Evolutionary conservation across 768 basidiomycete genomes (phyloP).

Genomic region (Psilocybe cyanescens): DNA sequence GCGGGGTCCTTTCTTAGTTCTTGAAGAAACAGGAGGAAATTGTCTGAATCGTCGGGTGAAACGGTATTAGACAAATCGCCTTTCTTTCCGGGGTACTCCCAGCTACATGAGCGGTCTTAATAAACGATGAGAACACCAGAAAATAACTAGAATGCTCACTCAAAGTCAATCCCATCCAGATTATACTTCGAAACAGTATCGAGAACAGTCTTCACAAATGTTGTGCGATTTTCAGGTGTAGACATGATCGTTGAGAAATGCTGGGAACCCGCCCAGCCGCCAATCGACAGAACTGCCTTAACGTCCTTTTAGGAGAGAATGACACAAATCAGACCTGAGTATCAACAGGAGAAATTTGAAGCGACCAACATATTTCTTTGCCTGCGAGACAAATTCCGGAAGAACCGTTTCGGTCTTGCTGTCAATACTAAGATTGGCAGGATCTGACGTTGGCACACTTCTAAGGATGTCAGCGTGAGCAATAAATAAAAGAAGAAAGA

Average conservation of each 20-base stretch:
- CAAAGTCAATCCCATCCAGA: conserved; percentile 61
- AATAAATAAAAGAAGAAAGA: not conserved
- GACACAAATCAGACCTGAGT: not conserved
- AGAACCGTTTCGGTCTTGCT: conserved; percentile 46
- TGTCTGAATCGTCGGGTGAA: conserved; percentile 61
- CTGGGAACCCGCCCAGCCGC: conserved; percentile 68
- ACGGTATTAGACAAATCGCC: conserved; percentile 72
- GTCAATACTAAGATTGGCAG: conserved; percentile 32
- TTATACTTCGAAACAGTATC: conserved; percentile 48
- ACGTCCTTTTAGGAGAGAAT: conserved; percentile 44
- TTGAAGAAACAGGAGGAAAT: conserved; percentile 78
- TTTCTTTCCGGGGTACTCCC: conserved; percentile 78
- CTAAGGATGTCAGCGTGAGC: not conserved
- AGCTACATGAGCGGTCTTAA: conserved; percentile 35
- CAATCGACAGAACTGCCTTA: conserved; percentile 60
- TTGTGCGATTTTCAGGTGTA: conserved; percentile 53
- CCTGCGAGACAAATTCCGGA: conserved; percentile 54
- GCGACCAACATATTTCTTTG: conserved; percentile 39
- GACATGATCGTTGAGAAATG: conserved; percentile 65
- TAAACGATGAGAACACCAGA: not conserved
- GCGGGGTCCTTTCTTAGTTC: conserved; percentile 60
- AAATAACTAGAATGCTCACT: conserved; percentile 30
- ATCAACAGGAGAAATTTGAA: not conserved
- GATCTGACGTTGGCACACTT: conserved; percentile 35
- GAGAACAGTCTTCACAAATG: conserved; percentile 58